A percentile compares a stretch with the other conserved stretches of the same genome.
phyloP scores from a whole-genome alignment of 2,329 filamentous ascomycete genomes.

The Phaeosphaeriaceae sp. region DNA sequence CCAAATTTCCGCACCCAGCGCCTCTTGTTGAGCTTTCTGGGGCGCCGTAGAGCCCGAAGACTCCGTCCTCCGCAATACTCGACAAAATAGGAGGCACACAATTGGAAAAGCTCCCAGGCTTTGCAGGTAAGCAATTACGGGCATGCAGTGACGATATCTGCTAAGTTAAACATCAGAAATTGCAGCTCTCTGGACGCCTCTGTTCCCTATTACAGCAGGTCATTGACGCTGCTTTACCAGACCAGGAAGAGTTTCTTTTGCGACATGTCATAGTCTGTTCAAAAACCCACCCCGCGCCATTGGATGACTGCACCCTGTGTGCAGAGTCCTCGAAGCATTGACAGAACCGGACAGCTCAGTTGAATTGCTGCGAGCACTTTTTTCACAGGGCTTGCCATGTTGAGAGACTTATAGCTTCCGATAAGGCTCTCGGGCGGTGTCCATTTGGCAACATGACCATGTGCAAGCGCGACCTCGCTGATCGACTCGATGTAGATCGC shows the following conservation, averaged over 20 bases:
- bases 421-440: slow-evolving; percentile 10
- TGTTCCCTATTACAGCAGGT: slow-evolving; percentile 14
- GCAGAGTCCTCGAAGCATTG: background rate
- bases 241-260: slow-evolving; percentile 6
- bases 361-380: slow-evolving; percentile 3
- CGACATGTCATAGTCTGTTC: slow-evolving; percentile 5
- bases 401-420: background rate
- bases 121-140: no score
- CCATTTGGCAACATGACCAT: slow-evolving; percentile 7
- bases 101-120: no score
- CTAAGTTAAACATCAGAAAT: background rate
- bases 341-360: background rate
- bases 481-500: slow-evolving; percentile 16
- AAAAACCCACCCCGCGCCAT: background rate
- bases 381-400: slow-evolving; percentile 13
- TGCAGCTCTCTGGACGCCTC: background rate
- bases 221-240: background rate
- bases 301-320: slow-evolving; percentile 10
- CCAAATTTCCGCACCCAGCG: background rate
- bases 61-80: no score
- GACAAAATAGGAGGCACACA: no score
- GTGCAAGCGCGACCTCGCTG: slow-evolving; percentile 11
- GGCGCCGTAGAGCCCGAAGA: background rate
- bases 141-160: background rate
- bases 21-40: background rate